A percentile compares a stretch with the other conserved stretches of the same genome.
phyloP scores from a whole-genome alignment of 2,329 filamentous ascomycete species.

The Aspergillus sp. region DNA sequence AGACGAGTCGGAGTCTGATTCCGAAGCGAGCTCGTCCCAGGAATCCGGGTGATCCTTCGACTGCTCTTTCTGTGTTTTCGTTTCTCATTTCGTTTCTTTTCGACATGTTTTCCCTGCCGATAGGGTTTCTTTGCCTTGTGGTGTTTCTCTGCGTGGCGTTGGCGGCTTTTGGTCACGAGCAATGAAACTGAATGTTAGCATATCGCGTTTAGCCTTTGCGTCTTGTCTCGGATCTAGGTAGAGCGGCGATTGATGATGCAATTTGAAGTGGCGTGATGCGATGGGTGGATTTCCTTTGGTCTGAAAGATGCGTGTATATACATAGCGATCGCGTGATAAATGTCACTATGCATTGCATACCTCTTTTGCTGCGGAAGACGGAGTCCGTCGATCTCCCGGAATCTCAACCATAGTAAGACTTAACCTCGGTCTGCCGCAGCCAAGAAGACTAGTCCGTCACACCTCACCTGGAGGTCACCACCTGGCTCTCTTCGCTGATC shows the following conservation, averaged over 20 bases:
- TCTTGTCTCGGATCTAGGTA: neutral
- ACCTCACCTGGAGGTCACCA: no score
- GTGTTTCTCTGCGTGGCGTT: neutral
- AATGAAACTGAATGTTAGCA: neutral
- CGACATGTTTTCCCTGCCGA: neutral
- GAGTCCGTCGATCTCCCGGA: no score
- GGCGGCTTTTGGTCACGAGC: conserved; percentile 1
- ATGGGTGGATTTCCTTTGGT: no score
- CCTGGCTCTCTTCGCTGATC: no score
- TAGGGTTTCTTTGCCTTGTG: neutral
- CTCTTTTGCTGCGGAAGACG: no score
- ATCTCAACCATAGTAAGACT: no score
- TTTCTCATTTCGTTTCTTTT: neutral
- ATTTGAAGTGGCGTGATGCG: no score
- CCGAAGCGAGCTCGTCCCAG: conserved; percentile 30
- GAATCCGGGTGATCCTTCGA: conserved; percentile 16
- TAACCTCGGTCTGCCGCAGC: neutral
- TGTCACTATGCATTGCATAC: no score
- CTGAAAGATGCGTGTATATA: no score
- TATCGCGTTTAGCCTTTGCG: neutral
- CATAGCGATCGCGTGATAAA: no score
- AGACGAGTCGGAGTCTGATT: conserved; percentile 55
- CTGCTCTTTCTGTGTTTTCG: conserved; percentile 3
- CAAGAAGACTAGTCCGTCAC: neutral
- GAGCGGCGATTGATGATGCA: no score